phyloP scores from a whole-genome alignment of 2,329 filamentous ascomycete species.

The Teratosphaeriaceae sp. region DNA sequence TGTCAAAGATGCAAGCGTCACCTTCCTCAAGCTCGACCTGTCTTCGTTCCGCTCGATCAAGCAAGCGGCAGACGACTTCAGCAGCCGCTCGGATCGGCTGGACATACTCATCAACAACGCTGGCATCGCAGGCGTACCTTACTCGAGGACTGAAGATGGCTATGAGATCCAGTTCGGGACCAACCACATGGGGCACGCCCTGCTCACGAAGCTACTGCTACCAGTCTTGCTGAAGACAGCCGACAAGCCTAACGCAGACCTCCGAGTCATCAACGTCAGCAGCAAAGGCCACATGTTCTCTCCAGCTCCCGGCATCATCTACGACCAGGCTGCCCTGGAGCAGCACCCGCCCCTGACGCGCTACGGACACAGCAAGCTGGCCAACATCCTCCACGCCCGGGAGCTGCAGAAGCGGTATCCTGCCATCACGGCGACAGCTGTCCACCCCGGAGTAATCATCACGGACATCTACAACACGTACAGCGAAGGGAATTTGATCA shows the following conservation, averaged over 20 bases:
- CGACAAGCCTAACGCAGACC: constrained; percentile 30
- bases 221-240: constrained; percentile 37
- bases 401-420: constrained; percentile 41
- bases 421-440: constrained; percentile 35
- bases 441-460: constrained; percentile 39
- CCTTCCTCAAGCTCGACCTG: constrained; percentile 37
- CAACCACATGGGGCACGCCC: constrained; percentile 46
- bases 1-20: constrained; percentile 30
- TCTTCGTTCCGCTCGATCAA: constrained; percentile 35
- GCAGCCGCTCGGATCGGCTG: constrained; percentile 31
- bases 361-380: constrained; percentile 46
- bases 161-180: constrained; percentile 47
- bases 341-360: constrained; percentile 28
- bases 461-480: constrained; percentile 1
- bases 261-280: constrained; percentile 39
- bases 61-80: constrained; percentile 34
- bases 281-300: constrained; percentile 25
- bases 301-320: constrained; percentile 12
- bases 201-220: constrained; percentile 27
- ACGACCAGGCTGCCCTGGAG: constrained; percentile 26
- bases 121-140: constrained; percentile 34
- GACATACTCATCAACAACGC: constrained; percentile 44
- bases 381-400: constrained; percentile 42
- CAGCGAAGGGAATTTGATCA: background rate
- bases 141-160: constrained; percentile 37